Evolutionary conservation across 2,329 filamentous ascomycete genomes (phyloP), one percentile per base, ranked within the genome.

Genomic region (Nannizziopsis barbatae): DNA sequence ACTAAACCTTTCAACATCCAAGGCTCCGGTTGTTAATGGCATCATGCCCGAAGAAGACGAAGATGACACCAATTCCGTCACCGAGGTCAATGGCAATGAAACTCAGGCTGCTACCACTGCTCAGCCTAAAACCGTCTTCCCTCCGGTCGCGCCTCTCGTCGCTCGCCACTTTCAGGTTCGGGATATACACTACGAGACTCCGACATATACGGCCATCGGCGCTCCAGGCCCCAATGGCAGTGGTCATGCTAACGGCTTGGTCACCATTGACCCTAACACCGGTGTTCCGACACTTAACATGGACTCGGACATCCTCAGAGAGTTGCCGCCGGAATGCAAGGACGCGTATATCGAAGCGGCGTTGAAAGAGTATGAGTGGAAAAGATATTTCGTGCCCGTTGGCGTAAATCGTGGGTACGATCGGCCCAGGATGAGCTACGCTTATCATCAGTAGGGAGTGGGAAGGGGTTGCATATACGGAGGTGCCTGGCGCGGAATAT

Each of bases 321-420:
- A 70, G 41, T 58, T 74, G 18, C 70, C 71, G 1, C 53, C 60
- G 0, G 68, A 71, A 7, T 92, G 86, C 63, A 77, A 83, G 33
- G 69, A 72, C 33, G 83, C 85, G 0, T 88, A 95, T 53, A 72
- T 87, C 44, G 71, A 76, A 46, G 82, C 86, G 2, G 70, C 80
- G 45, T 67, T 68, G 9, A 72, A 75, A 47, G 86, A 95, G 64
- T 64, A 68, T 52, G 67, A 75, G 47, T 96, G 88, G 85, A 85
- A 85, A 63, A 71, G 66, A 30, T 75, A 74, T 53, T 95, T 88
- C 86, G 77, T 76, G 12, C 74, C 76, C 4, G 89, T 95, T 66
- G 71, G 64, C 32, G 66, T 73, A 8, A 77, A 78, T 59, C 74
- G 73, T 3, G 49, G 58, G 12, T 57, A 65, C 15, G 56, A 57